These are phyloP conservation scores for Astragalus glycyphyllos DNA, from an alignment of 306 rosid genomes.

Conservation along the genomic window DNA sequence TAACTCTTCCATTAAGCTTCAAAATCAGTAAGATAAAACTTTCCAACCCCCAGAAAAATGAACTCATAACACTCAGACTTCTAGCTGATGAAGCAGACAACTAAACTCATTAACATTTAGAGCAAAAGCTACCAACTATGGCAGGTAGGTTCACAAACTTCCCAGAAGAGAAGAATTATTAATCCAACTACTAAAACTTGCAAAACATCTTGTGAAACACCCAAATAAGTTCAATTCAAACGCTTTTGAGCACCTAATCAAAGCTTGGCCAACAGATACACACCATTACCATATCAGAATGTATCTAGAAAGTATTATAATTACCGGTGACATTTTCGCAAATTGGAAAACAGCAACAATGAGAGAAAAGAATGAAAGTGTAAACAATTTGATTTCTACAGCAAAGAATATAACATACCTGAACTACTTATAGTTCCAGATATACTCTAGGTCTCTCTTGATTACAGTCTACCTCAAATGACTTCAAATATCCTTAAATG, in stretches of 20 bases:
- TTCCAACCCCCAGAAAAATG: slow-evolving; percentile 1
- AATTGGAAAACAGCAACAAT: slow-evolving; percentile 28
- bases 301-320: slow-evolving; percentile 14
- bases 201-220: slow-evolving; percentile 4
- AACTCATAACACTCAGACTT: slow-evolving; percentile 13
- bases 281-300: slow-evolving; percentile 15
- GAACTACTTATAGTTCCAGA: slow-evolving; percentile 50
- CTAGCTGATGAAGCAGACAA: slow-evolving; percentile 11
- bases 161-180: slow-evolving; percentile 19
- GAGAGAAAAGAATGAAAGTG: slow-evolving; percentile 3
- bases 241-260: neutral
- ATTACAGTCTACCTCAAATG: slow-evolving; percentile 46
- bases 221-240: neutral
- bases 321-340: slow-evolving; percentile 24
- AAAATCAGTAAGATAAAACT: slow-evolving; percentile 12
- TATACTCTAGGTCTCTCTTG: slow-evolving; percentile 50
- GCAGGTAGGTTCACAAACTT: slow-evolving; percentile 12
- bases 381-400: slow-evolving; percentile 32
- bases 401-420: slow-evolving; percentile 54
- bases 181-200: slow-evolving; percentile 5
- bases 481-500: slow-evolving; percentile 47
- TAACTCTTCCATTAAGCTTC: neutral
- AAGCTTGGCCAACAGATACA: slow-evolving; percentile 20
- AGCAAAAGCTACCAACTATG: slow-evolving; percentile 10
- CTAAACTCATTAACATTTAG: slow-evolving; percentile 7